Percentiles rank a stretch among this genome's conserved stretches.
phyloP scores from a whole-genome alignment of 2,329 filamentous ascomycete genomes.

The Aureobasidium lini region DNA sequence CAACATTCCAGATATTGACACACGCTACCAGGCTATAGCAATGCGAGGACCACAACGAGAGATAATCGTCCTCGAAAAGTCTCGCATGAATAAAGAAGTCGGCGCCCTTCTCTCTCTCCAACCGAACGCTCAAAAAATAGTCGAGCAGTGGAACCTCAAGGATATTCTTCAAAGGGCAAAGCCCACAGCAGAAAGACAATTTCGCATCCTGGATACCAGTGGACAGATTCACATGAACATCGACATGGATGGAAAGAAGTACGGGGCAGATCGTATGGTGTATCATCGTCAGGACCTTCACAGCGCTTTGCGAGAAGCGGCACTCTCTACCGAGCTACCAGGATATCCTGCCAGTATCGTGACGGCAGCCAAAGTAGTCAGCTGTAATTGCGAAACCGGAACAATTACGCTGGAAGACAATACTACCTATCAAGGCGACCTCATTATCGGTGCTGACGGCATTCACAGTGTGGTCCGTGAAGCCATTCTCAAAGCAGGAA shows the following conservation, averaged over 20 bases:
- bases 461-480: constrained; percentile 24
- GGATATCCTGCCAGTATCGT: constrained; percentile 23
- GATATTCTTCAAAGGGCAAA: constrained; percentile 24
- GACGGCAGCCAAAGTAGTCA: constrained; percentile 21
- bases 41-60: constrained; percentile 26
- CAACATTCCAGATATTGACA: neutral
- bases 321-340: constrained; percentile 18
- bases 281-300: constrained; percentile 38
- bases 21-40: constrained; percentile 27
- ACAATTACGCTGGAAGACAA: constrained; percentile 29
- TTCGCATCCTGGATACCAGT: constrained; percentile 30
- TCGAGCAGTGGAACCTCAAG: constrained; percentile 26
- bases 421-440: constrained; percentile 17
- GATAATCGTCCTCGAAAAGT: constrained; percentile 26
- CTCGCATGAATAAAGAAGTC: constrained; percentile 28
- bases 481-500: constrained; percentile 15
- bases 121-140: constrained; percentile 34
- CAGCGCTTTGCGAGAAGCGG: constrained; percentile 24
- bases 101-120: constrained; percentile 37
- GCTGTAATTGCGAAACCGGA: constrained; percentile 21
- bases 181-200: constrained; percentile 30
- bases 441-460: constrained; percentile 34
- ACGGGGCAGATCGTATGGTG: constrained; percentile 34
- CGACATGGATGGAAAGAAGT: constrained; percentile 24
- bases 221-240: constrained; percentile 28